Base-by-base conservation (phyloP, 768 basidiomycete species). In the Postia placenta region DNA sequence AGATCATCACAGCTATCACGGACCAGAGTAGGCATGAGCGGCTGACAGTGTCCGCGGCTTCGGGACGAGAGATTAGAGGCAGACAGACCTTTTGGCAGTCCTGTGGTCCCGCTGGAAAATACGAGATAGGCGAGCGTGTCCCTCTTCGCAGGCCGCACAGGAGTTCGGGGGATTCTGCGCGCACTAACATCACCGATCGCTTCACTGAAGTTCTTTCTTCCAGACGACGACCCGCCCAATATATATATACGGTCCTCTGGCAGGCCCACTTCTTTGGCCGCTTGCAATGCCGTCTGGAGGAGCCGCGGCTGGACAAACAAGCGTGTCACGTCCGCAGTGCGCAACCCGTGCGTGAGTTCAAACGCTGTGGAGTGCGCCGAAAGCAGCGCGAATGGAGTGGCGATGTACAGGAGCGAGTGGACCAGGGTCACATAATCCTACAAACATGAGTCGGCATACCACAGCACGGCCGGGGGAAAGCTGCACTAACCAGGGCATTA, bases 81-180 rank as follows among this genome's bases (percentile, higher is more conserved):
- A 37, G n/a, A 51, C 59, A 5, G 22, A 80, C 85, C 85, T 75
- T 89, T 89, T 0, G 87, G 85, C 3, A 81, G 66, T 0, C 87
- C 87, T 51, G 75, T 87, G 0, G 87, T 89, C 20, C 87, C 87
- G 56, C 87, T 88, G 0, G 87, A 89, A 59, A 86, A 87, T 0
- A 83, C 68, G 2, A 89, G 67, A 60, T 88, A 86, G 0, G 83
- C 86, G 1, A 87, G 64, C 0, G 81, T 84, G 50, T 81, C 67
- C 25, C 66, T 69, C 15, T 55, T 65, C 0, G 76, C 83, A 0
- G 71, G 67, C 36, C 69, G 71, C 26, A 79, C 63, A 1, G 68
- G 66, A 1, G 76, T 57, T 1, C 69, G 60, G 6, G 76, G 70
- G 1, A 75, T 56, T 0, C 66, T 64, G 19, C 67, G 69, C 11